Conservation (phyloP, 768 basidiomycete genomes). For the Psilocybe subaeruginosa region DNA sequence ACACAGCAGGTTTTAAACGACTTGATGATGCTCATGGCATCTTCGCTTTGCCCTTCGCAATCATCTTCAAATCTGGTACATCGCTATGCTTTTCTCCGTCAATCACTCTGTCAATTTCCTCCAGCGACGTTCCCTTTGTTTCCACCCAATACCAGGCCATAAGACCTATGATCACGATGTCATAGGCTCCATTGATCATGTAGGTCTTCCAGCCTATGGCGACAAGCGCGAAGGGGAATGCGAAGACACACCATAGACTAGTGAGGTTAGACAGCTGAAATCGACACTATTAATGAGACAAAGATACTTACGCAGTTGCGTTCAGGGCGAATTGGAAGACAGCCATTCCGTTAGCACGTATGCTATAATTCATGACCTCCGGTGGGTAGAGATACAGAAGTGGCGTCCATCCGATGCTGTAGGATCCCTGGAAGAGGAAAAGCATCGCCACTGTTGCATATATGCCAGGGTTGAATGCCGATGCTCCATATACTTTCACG, state of each 20-base stretch:
- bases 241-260: slow-evolving; percentile 17
- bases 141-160: slow-evolving; percentile 22
- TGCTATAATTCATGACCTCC: slow-evolving; percentile 19
- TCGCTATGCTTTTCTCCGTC: slow-evolving; percentile 16
- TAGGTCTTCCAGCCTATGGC: slow-evolving; percentile 21
- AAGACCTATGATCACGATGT: slow-evolving; percentile 16
- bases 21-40: not conserved
- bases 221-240: slow-evolving; percentile 18
- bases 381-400: slow-evolving; percentile 19
- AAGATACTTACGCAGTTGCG: slow-evolving; percentile 15
- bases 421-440: slow-evolving; percentile 21
- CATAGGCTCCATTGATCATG: slow-evolving; percentile 22
- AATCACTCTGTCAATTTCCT: slow-evolving; percentile 17
- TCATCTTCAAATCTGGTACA: not conserved
- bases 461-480: slow-evolving; percentile 14
- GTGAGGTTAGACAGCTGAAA: not conserved
- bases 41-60: not conserved
- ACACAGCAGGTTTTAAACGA: no score
- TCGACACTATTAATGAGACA: not conserved
- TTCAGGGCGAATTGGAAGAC: slow-evolving; percentile 20
- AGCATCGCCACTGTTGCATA: slow-evolving; percentile 20
- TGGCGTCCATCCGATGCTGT: slow-evolving; percentile 22
- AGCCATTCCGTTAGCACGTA: slow-evolving; percentile 21
- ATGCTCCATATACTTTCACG: slow-evolving; percentile 12
- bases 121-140: slow-evolving; percentile 17